Evolutionary conservation across 2,329 filamentous ascomycete genomes (phyloP).

Genomic region (Aspergillus candidus): DNA sequence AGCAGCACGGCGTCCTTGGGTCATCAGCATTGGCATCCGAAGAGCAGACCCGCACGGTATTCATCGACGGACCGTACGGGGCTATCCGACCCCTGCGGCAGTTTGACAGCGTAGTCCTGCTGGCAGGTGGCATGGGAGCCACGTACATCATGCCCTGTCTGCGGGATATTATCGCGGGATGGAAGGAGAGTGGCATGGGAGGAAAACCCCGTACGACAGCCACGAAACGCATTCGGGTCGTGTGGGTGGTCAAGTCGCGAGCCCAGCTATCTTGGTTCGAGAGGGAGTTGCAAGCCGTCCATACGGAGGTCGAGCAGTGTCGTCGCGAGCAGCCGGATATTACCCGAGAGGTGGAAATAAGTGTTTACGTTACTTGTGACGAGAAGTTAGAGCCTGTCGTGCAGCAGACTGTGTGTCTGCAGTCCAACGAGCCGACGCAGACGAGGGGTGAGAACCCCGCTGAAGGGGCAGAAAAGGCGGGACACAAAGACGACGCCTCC

Average conservation of each 20-base stretch:
- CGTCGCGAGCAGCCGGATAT: conserved; percentile 25
- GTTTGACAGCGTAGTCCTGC: conserved; percentile 55
- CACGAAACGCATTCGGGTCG: conserved; percentile 48
- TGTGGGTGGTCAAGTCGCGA: conserved; percentile 55
- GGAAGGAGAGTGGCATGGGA: conserved; percentile 30
- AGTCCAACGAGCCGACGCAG: conserved; percentile 10
- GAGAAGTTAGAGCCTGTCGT: conserved; percentile 34
- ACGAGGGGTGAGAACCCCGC: conserved; percentile 8
- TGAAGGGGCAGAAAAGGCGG: not conserved
- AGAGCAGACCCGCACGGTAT: conserved; percentile 31
- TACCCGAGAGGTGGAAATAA: conserved; percentile 45
- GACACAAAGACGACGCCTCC: conserved; percentile 20
- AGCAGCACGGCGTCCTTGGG: conserved; percentile 24
- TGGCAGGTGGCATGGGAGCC: conserved; percentile 56
- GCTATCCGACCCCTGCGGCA: conserved; percentile 48
- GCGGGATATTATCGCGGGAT: conserved; percentile 49
- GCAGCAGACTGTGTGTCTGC: conserved; percentile 16
- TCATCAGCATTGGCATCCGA: conserved; percentile 7
- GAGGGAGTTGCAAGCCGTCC: conserved; percentile 43
- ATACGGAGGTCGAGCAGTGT: conserved; percentile 37
- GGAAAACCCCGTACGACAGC: conserved; percentile 24
- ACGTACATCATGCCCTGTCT: conserved; percentile 54
- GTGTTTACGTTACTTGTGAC: conserved; percentile 52
- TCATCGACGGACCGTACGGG: conserved; percentile 53
- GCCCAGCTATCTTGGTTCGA: conserved; percentile 50